phyloP scores from a whole-genome alignment of 2,329 filamentous ascomycete species.

The Cyphellophora europaea region DNA sequence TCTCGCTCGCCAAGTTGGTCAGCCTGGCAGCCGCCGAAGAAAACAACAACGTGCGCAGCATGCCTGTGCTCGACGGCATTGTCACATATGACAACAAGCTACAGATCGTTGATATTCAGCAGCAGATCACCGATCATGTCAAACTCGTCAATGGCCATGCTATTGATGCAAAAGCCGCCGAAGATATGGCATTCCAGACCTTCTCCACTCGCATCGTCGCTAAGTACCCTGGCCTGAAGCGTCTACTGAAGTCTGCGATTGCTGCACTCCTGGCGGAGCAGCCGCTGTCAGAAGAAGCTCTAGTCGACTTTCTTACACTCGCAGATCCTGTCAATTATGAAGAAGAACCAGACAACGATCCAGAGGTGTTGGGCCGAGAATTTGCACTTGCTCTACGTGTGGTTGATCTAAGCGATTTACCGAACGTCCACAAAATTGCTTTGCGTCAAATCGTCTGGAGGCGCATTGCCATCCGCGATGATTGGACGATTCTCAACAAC shows the following conservation, averaged over 20 bases:
- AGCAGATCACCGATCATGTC: slow-evolving; percentile 64
- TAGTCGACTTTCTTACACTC: slow-evolving; percentile 63
- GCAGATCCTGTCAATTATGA: slow-evolving; percentile 47
- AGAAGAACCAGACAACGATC: slow-evolving; percentile 30
- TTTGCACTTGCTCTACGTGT: slow-evolving; percentile 64
- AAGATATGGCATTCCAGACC: slow-evolving; percentile 64
- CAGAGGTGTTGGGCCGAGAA: slow-evolving; percentile 45
- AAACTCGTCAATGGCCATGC: slow-evolving; percentile 58
- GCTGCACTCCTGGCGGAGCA: slow-evolving; percentile 61
- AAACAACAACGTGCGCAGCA: slow-evolving; percentile 25
- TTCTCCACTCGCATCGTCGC: slow-evolving; percentile 46
- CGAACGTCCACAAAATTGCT: slow-evolving; percentile 28
- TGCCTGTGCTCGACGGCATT: slow-evolving; percentile 22
- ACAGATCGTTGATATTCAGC: slow-evolving; percentile 64
- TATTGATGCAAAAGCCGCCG: slow-evolving; percentile 65
- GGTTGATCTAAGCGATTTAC: slow-evolving; percentile 39
- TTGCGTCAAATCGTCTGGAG: slow-evolving; percentile 69
- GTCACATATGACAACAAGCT: slow-evolving; percentile 36
- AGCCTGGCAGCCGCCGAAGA: slow-evolving; percentile 54
- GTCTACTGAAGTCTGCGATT: slow-evolving; percentile 63
- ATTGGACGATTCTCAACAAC: slow-evolving; percentile 74
- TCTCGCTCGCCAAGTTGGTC: slow-evolving; percentile 79
- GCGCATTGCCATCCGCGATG: slow-evolving; percentile 70
- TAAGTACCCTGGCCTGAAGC: slow-evolving; percentile 56
- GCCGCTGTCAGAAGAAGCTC: slow-evolving; percentile 48